These are phyloP conservation scores for Begonia peltatifolia DNA, from an alignment of 306 rosid genomes.

Conservation along the genomic window DNA sequence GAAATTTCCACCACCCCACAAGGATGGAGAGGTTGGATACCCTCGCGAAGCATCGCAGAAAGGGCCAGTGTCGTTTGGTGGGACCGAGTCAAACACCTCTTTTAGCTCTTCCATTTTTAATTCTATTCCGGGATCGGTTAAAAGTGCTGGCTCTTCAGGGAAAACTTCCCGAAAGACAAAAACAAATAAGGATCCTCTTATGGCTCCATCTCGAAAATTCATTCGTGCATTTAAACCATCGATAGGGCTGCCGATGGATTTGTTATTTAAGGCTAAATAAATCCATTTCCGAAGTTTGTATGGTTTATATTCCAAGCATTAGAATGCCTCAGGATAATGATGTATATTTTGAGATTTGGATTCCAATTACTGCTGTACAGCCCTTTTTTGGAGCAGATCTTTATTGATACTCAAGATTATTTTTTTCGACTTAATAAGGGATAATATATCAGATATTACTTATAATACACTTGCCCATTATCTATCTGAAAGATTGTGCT, in stretches of 20 bases:
- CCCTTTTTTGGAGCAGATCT: background rate
- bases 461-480: too few relatives aligned
- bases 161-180: slow-evolving; percentile 33
- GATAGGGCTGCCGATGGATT: slow-evolving; percentile 40
- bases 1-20: slow-evolving; percentile 93
- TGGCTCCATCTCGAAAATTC: slow-evolving; percentile 51
- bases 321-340: slow-evolving; percentile 3
- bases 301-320: slow-evolving; percentile 1
- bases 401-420: too few relatives aligned
- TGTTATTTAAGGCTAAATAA: slow-evolving; percentile 39
- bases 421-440: too few relatives aligned
- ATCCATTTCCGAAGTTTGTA: slow-evolving; percentile 6
- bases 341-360: slow-evolving; percentile 7
- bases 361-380: slow-evolving; percentile 1
- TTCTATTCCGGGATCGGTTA: slow-evolving; percentile 34
- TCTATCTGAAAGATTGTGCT: too few relatives aligned
- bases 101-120: slow-evolving; percentile 38
- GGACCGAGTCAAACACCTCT: slow-evolving; percentile 29
- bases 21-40: slow-evolving; percentile 79
- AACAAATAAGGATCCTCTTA: slow-evolving; percentile 27
- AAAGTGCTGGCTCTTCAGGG: slow-evolving; percentile 27
- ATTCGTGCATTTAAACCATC: slow-evolving; percentile 61
- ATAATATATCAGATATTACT: too few relatives aligned
- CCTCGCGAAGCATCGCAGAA: slow-evolving; percentile 40
- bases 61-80: slow-evolving; percentile 55